Conservation (phyloP, 441 rosid genomes). For the Populus hybrid region DNA sequence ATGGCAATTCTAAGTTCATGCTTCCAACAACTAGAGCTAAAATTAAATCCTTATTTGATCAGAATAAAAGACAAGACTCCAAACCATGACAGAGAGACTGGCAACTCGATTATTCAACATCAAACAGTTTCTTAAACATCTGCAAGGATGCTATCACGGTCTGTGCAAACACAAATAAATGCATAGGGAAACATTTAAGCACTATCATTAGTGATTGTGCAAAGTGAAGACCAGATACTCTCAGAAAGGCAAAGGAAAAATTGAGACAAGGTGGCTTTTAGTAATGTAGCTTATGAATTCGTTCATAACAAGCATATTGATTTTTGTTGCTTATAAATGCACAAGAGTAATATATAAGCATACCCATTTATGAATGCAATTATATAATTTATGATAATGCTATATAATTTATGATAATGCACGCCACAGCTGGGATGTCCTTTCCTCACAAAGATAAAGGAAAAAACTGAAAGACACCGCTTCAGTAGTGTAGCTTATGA, state of each 20-base stretch:
- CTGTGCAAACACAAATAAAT: no score
- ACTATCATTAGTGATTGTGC: no score
- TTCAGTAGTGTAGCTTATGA: constrained; percentile 37
- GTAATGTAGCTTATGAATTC: constrained; percentile 24
- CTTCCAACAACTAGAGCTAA: background rate
- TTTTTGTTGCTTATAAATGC: constrained; percentile 18
- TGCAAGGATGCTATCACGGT: no score
- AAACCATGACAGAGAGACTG: constrained; percentile 9
- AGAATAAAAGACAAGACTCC: background rate
- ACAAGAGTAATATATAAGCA: no score
- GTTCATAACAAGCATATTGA: no score
- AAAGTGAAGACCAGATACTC: no score
- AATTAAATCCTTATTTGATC: background rate
- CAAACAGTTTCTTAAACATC: no score
- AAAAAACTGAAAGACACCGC: constrained; percentile 21
- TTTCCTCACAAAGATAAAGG: constrained; percentile 16
- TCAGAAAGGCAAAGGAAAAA: constrained; percentile 23
- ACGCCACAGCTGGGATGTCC: constrained; percentile 22
- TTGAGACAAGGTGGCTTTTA: constrained; percentile 23
- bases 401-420: background rate
- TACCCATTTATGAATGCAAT: background rate
- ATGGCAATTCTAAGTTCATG: no score
- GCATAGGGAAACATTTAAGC: no score
- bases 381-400: background rate
- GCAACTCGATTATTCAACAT: no score